Evolutionary conservation across 176 grass and related monocot genomes (phyloP), one percentile per base, ranked within the genome.

Genomic region (Phragmites australis): DNA sequence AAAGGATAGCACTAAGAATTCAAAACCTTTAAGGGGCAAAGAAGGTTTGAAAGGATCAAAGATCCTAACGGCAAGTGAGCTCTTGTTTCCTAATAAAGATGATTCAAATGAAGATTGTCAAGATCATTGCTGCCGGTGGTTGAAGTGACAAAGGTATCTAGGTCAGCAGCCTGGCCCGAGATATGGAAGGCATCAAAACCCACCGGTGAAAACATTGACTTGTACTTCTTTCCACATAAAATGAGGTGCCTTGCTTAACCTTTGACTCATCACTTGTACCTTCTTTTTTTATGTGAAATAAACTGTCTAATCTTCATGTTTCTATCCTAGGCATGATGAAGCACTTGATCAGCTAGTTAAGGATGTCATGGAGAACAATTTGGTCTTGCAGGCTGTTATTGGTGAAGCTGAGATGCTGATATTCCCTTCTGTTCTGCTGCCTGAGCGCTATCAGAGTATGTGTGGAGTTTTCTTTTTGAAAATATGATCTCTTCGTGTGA

Each of bases 191-290:
- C 10, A 53, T 88, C 79, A 75, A 68, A 68, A 30, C 87, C 87
- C n/a, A 88, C 30, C 62, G 76, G 70, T 79, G 80, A 85, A 15
- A 72, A 23, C 39, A 89, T 93, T 75, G 83, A 79, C 19, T 69
- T 97, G 21, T 90, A 70, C 87, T 93, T 97, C 46, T 87, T 97
- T 39, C 85, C 90, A 18, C 11, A 39, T 40, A 42, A 82, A 76
- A 80, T 69, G 54, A 86, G 85, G 93, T 97, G 76, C 27, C 59
- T 22, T 69, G 46, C 1, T 51, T 34, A 25, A 17, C 8, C 42
- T 68, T 50, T 56, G 2, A 60, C 51, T 39, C 50, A 60, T 39
- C 31, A 47, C 45, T 1, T 45, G 21, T 37, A 39, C 12, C 18
- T 17, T 82, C 18, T 34, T 55, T 72, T 51, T 51, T 15, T 23